Evolutionary conservation across 2,329 filamentous ascomycete genomes (phyloP).

Genomic region (Raffaelea albimanens): DNA sequence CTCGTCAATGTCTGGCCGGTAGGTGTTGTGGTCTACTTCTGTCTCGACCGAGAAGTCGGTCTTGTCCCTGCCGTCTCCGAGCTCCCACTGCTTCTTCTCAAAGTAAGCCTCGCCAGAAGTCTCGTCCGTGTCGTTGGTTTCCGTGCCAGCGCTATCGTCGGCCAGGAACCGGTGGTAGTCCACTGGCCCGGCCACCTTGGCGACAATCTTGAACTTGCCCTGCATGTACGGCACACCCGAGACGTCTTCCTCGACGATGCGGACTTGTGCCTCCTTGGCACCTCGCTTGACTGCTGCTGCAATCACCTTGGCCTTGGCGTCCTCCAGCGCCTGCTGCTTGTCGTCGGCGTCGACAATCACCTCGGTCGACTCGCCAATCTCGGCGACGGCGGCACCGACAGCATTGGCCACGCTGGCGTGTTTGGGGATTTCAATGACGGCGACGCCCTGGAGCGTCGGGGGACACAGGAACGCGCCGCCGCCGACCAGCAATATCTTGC

Average conservation of each 20-base stretch:
- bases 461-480: slow-evolving; percentile 53
- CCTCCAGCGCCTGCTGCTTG: slow-evolving; percentile 24
- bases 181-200: slow-evolving; percentile 50
- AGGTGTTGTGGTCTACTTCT: slow-evolving; percentile 23
- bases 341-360: slow-evolving; percentile 31
- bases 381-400: slow-evolving; percentile 53
- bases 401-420: slow-evolving; percentile 55
- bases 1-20: slow-evolving; percentile 22
- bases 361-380: slow-evolving; percentile 45
- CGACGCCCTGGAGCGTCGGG: slow-evolving; percentile 42
- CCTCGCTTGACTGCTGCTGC: slow-evolving; percentile 36
- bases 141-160: slow-evolving; percentile 8
- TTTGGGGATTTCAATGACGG: slow-evolving; percentile 43
- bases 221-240: slow-evolving; percentile 45
- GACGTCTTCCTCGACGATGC: slow-evolving; percentile 41
- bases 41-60: slow-evolving; percentile 21
- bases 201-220: slow-evolving; percentile 46
- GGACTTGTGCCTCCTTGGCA: slow-evolving; percentile 31
- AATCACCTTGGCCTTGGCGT: slow-evolving; percentile 26
- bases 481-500: slow-evolving; percentile 53
- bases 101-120: slow-evolving; percentile 4
- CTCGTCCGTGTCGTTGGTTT: neutral
- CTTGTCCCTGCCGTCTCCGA: slow-evolving; percentile 11
- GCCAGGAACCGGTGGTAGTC: slow-evolving; percentile 24
- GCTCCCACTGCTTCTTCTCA: slow-evolving; percentile 10